Evolutionary conservation across 2,329 filamentous ascomycete genomes (phyloP).

Genomic region (Stagonosporopsis cucurbitacearum): DNA sequence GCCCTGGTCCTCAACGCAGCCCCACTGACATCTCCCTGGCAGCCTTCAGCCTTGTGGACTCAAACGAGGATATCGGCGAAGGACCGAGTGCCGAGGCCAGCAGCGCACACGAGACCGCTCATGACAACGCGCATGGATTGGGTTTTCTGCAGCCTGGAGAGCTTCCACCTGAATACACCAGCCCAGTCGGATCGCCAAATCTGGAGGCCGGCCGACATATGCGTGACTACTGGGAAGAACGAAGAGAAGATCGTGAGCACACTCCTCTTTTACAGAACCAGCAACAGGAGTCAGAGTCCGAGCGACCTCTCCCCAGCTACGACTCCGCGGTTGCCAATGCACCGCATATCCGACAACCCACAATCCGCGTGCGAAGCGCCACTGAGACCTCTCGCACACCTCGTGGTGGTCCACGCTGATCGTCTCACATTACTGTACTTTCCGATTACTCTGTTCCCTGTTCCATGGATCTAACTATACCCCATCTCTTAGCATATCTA

Average conservation of each 20-base stretch:
- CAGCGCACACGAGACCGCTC: slow-evolving; percentile 23
- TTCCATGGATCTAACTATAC: slow-evolving; percentile 32
- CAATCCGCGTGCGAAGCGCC: slow-evolving; percentile 34
- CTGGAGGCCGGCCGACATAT: slow-evolving; percentile 60
- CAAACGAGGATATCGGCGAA: slow-evolving; percentile 72
- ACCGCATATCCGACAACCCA: slow-evolving; percentile 31
- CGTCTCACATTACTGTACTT: slow-evolving; percentile 7
- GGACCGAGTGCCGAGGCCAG: slow-evolving; percentile 63
- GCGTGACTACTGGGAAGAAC: slow-evolving; percentile 54
- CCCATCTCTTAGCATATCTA: slow-evolving; percentile 32
- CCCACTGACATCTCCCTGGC: slow-evolving; percentile 96
- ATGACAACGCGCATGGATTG: slow-evolving; percentile 38
- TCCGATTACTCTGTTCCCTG: slow-evolving; percentile 22
- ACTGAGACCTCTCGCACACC: slow-evolving; percentile 30
- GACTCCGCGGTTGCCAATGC: slow-evolving; percentile 80
- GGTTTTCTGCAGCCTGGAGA: slow-evolving; percentile 46
- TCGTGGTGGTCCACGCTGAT: slow-evolving; percentile 25
- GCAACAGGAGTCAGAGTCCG: slow-evolving; percentile 25
- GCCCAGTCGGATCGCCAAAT: slow-evolving; percentile 49
- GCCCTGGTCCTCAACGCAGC: slow-evolving; percentile 85
- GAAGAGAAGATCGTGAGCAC: slow-evolving; percentile 54
- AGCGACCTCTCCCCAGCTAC: slow-evolving; percentile 81
- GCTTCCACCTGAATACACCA: slow-evolving; percentile 59
- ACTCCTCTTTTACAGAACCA: slow-evolving; percentile 52
- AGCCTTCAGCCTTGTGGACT: slow-evolving; percentile 75